Percentiles rank a stretch among this genome's conserved stretches.
Conservation (phyloP, 495 filamentous ascomycete genomes). For the Oidiodendron maius region DNA sequence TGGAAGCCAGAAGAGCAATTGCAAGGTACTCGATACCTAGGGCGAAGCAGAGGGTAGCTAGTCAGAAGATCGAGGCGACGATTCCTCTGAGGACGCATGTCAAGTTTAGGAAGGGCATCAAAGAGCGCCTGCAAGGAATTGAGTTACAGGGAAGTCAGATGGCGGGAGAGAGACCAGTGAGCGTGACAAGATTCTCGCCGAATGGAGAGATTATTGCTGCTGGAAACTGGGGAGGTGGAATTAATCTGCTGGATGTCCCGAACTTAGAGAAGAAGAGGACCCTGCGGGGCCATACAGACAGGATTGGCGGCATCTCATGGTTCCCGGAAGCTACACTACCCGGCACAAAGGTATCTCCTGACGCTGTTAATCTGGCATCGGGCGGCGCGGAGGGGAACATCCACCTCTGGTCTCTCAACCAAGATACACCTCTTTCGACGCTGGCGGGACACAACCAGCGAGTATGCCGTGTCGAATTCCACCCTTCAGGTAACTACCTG, state of each 20-base stretch:
- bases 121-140: conserved; percentile 74
- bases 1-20: conserved; percentile 74
- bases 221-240: conserved; percentile 85
- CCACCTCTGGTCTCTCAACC: conserved; percentile 82
- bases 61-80: conserved; percentile 70
- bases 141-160: conserved; percentile 91
- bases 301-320: conserved; percentile 89
- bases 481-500: conserved; percentile 84
- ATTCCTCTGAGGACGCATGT: conserved; percentile 85
- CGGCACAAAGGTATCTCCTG: conserved; percentile 58
- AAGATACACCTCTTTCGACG: conserved; percentile 77
- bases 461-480: conserved; percentile 89
- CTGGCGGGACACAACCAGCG: conserved; percentile 80
- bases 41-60: conserved; percentile 68
- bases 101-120: conserved; percentile 82
- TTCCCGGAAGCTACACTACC: conserved; percentile 76
- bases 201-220: conserved; percentile 78
- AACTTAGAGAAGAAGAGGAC: conserved; percentile 69
- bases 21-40: conserved; percentile 80
- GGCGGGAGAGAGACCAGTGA: conserved; percentile 81
- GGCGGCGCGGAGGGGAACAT: conserved; percentile 87
- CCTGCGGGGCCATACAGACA: conserved; percentile 76
- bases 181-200: conserved; percentile 86
- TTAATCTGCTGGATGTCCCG: conserved; percentile 79
- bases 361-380: conserved; percentile 79